phyloP scores from a whole-genome alignment of 257 asterid species.

The Nicotiana noctiflora region DNA sequence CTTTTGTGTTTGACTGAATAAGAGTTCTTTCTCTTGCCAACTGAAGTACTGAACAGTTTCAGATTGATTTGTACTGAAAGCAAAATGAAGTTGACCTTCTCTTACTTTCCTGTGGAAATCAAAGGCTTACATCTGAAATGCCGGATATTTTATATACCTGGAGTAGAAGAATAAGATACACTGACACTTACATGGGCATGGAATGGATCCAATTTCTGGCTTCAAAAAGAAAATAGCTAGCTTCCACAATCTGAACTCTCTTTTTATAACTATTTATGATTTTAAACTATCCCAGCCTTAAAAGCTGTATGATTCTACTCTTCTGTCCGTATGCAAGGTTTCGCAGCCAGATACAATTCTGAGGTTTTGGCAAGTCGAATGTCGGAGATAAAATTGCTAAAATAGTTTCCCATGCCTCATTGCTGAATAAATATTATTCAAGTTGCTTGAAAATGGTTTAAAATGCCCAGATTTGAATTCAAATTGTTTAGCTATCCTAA shows the following conservation, averaged over 20 bases:
- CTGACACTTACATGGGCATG: not conserved
- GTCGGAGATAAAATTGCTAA: not conserved
- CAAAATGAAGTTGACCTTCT: not conserved
- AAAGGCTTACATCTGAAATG: not conserved
- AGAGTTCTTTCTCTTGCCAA: not conserved
- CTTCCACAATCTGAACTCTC: not conserved
- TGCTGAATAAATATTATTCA: not conserved
- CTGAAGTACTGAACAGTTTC: too few relatives aligned
- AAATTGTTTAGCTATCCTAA: not conserved
- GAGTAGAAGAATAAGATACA: not conserved
- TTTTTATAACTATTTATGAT: not conserved
- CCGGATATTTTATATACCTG: not conserved
- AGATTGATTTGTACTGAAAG: not conserved
- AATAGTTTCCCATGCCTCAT: not conserved
- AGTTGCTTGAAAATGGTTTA: not conserved
- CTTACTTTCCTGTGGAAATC: not conserved
- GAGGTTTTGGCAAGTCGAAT: not conserved
- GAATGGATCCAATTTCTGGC: not conserved
- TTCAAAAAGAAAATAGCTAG: not conserved
- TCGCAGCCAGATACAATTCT: not conserved
- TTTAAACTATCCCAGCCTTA: not conserved
- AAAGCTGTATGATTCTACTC: not conserved
- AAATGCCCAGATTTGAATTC: not conserved
- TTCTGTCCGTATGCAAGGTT: not conserved
- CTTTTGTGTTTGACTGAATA: not conserved